Conservation (phyloP, 306 rosid genomes). For the Cicer yamashitae region DNA sequence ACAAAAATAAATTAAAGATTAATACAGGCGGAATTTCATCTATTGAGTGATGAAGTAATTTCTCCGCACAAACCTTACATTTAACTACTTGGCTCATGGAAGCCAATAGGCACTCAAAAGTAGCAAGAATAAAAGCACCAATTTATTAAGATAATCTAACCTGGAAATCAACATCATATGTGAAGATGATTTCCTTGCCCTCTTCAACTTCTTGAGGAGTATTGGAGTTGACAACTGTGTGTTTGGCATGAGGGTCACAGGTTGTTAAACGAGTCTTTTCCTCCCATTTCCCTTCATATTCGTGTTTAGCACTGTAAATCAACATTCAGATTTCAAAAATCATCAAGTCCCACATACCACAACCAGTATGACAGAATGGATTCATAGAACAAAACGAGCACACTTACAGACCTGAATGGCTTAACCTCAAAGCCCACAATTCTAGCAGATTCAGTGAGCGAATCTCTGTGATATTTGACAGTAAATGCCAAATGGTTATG, state of each 20-base stretch:
- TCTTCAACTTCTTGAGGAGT: constrained; percentile 93
- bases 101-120: background rate
- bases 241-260: constrained; percentile 96
- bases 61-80: constrained; percentile 13
- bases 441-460: constrained; percentile 81
- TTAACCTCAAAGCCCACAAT: constrained; percentile 98
- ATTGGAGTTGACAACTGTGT: constrained; percentile 79
- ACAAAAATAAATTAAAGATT: background rate
- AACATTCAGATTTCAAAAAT: constrained; percentile 43
- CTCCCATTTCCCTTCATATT: constrained; percentile 85
- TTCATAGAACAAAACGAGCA: background rate
- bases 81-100: constrained; percentile 5
- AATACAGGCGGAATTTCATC: constrained; percentile 18
- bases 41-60: constrained; percentile 1
- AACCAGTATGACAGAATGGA: background rate
- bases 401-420: constrained; percentile 72
- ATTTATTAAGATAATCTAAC: constrained; percentile 52
- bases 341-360: constrained; percentile 34
- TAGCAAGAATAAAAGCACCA: constrained; percentile 2
- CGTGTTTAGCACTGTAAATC: constrained; percentile 81
- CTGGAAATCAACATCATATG: constrained; percentile 93
- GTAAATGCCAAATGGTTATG: constrained; percentile 93
- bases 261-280: constrained; percentile 79
- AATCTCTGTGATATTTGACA: constrained; percentile 84
- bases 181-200: constrained; percentile 80